Base-by-base conservation (phyloP, 495 filamentous ascomycete genomes). In the Penicillium ucsense region DNA sequence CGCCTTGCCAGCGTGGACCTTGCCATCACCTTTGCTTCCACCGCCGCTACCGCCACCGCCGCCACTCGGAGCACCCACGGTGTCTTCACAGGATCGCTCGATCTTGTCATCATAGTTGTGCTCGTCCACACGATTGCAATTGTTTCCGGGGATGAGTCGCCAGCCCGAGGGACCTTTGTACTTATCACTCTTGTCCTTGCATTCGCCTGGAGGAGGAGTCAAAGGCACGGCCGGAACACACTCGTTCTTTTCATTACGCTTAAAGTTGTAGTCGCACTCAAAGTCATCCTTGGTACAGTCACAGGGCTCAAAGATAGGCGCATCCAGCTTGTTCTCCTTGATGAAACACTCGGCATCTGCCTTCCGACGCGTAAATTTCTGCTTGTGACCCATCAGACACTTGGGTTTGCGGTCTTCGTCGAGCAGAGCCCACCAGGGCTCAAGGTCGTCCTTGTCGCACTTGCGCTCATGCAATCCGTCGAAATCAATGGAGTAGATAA, bases 301-400 rank as follows among this genome's bases (percentile, higher is more conserved):
- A 73, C 92, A 98, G 31, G 73, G 62, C 50, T 85, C 74, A 31
- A 77, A 81, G 33, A 78, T 65, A 3, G 82, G 75, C 11, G 72
- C 54, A 1, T 84, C 77, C 49, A 90, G 83, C 56, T 89, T 78
- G 67, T 88, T 79, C 54, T 91, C 74, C 48, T 85, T 85, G 46
- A 96, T 76, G 66, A 94, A 94, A 66, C 94, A 98, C 45, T 94
- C 77, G 1, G 83, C 80, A 57, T 90, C 82, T 51, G 84, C 79
- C 66, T 92, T 95, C 30, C 92, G 79, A 48, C 92, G 78, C 20
- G 69, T 72, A 64, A 81, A 98, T 53, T 70, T 86, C 62, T 97
- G 89, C 48, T 81, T 89, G 53, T 91, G 89, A 5, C 92, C 92
- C 92, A 97, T 96, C 52, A 98, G 71, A 62, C 92, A 98, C 37